phyloP scores from a whole-genome alignment of 2,329 filamentous ascomycete species.

The Xylaria arbuscula region DNA sequence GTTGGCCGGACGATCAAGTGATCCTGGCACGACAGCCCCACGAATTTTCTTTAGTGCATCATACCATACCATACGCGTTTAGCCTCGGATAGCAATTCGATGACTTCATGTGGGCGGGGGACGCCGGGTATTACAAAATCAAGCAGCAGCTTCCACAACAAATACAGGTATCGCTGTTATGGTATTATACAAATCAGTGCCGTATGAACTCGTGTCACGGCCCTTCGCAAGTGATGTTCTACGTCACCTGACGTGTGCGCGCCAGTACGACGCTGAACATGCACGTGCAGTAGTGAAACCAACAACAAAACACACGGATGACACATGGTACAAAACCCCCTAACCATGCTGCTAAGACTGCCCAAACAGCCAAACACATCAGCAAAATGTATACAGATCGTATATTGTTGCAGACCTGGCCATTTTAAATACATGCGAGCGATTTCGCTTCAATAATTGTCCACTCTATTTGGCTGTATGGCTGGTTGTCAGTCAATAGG shows the following conservation, averaged over 20 bases:
- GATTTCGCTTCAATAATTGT: no score
- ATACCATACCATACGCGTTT: not conserved
- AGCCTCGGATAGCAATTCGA: constrained; percentile 1
- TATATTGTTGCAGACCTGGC: no score
- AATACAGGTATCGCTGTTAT: not conserved
- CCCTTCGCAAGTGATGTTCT: not conserved
- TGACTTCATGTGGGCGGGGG: not conserved
- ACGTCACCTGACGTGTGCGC: constrained; percentile 3
- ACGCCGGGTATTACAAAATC: not conserved
- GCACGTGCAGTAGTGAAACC: not conserved
- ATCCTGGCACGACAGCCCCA: not conserved
- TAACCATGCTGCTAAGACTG: not conserved
- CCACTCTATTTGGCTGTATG: no score
- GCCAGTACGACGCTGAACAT: not conserved
- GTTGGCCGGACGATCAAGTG: not conserved
- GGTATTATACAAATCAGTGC: not conserved
- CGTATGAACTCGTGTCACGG: not conserved
- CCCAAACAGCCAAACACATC: not conserved
- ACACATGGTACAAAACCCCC: not conserved
- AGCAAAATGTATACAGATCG: no score
- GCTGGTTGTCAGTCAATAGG: no score
- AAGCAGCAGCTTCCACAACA: not conserved
- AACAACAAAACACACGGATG: not conserved
- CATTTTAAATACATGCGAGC: no score
- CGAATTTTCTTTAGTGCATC: not conserved